Evolutionary conservation across 2,329 filamentous ascomycete genomes (phyloP).

Genomic region (Aspergillus niger): DNA sequence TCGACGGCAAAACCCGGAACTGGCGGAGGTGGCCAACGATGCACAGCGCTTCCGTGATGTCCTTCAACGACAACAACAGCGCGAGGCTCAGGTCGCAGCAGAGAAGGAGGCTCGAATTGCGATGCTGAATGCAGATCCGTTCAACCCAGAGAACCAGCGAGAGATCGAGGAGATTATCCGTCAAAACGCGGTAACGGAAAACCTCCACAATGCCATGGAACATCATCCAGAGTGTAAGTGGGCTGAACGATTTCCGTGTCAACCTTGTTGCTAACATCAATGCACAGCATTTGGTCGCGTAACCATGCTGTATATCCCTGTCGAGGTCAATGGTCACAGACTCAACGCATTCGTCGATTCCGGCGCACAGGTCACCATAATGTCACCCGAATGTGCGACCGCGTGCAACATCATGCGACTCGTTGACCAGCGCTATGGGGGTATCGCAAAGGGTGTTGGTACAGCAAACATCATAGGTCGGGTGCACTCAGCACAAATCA

Average conservation of each 20-base stretch:
- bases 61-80: conserved; percentile 66
- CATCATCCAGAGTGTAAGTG: conserved; percentile 89
- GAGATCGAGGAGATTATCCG: conserved; percentile 97
- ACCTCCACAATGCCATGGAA: conserved; percentile 94
- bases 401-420: conserved; percentile 94
- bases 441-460: conserved; percentile 89
- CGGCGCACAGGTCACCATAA: conserved; percentile 96
- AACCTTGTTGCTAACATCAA: conserved; percentile 9
- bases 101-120: conserved; percentile 82
- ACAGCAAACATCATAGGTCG: conserved; percentile 93
- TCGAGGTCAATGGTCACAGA: conserved; percentile 88
- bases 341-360: conserved; percentile 98
- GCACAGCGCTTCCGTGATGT: conserved; percentile 74
- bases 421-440: conserved; percentile 87
- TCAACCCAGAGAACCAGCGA: conserved; percentile 86
- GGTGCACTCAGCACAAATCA: conserved; percentile 93
- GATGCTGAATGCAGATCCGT: conserved; percentile 87
- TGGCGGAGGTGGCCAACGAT: conserved; percentile 76
- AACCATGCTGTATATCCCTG: conserved; percentile 93
- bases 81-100: conserved; percentile 70
- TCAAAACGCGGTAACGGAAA: conserved; percentile 90
- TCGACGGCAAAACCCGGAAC: conserved; percentile 70
- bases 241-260: neutral
- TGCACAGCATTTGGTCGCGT: conserved; percentile 83
- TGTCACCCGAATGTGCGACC: conserved; percentile 92